Percentiles rank a stretch among this genome's conserved stretches.
Conservation (phyloP, 345 rosid species). For the Brassica carinata region DNA sequence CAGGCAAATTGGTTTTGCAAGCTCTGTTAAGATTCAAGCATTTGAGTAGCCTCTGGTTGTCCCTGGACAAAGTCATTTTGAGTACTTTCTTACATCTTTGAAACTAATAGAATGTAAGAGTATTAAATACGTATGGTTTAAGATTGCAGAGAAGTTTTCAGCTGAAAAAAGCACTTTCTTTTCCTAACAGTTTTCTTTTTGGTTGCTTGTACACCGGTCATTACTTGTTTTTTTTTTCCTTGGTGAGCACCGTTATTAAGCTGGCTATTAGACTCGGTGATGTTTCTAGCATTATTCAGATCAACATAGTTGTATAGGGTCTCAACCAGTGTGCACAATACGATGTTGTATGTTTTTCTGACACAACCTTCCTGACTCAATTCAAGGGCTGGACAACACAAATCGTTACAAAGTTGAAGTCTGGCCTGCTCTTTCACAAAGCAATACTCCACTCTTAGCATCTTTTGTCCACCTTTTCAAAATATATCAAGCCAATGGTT, state of each 20-base stretch:
- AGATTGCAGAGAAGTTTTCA: neutral
- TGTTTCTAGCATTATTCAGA: slow-evolving; percentile 49
- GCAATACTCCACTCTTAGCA: slow-evolving; percentile 42
- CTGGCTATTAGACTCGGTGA: slow-evolving; percentile 42
- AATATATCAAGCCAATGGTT: slow-evolving; percentile 40
- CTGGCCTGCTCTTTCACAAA: slow-evolving; percentile 39
- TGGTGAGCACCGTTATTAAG: slow-evolving; percentile 36
- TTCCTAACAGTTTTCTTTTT: slow-evolving; percentile 56
- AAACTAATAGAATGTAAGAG: neutral
- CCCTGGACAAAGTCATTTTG: slow-evolving; percentile 42
- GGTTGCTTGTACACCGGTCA: slow-evolving; percentile 42
- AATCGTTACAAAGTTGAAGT: slow-evolving; percentile 55
- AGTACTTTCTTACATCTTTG: neutral
- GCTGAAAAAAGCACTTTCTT: slow-evolving; percentile 44
- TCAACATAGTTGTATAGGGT: slow-evolving; percentile 52
- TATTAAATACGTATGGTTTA: neutral
- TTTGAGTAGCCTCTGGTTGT: slow-evolving; percentile 44
- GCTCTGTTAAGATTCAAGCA: slow-evolving; percentile 52
- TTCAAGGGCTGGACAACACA: slow-evolving; percentile 51
- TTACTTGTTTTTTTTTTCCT: slow-evolving; percentile 45
- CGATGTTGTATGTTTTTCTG: slow-evolving; percentile 46
- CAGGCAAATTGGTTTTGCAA: slow-evolving; percentile 42
- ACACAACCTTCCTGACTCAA: slow-evolving; percentile 52
- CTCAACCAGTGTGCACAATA: slow-evolving; percentile 45
- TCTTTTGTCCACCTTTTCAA: slow-evolving; percentile 71